Percentiles rank a stretch among this genome's conserved stretches.
Conservation (phyloP, 2,329 filamentous ascomycete genomes). For the Rhynchosporium agropyri region DNA sequence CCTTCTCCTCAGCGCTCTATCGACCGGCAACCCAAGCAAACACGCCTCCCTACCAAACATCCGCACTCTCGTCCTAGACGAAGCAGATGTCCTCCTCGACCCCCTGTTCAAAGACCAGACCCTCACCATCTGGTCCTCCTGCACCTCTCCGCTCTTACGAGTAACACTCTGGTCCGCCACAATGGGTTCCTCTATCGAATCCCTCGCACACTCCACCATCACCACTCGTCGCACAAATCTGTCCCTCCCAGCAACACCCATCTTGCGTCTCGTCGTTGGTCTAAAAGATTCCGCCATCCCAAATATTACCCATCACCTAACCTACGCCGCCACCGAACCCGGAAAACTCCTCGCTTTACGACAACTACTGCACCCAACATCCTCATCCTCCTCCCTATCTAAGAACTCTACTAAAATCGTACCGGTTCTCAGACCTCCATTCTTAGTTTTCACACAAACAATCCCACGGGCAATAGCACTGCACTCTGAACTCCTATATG, state of each 20-base stretch:
- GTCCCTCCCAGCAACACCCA: constrained; percentile 44
- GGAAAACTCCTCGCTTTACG: constrained; percentile 91
- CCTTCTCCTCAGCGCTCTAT: constrained; percentile 74
- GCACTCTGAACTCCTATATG: constrained; percentile 88
- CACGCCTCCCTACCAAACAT: constrained; percentile 65
- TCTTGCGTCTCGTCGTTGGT: constrained; percentile 89
- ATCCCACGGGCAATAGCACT: constrained; percentile 88
- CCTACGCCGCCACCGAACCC: constrained; percentile 89
- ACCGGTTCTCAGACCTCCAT: constrained; percentile 71
- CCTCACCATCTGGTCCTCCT: constrained; percentile 78
- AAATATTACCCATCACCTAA: constrained; percentile 85
- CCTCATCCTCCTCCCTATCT: constrained; percentile 48
- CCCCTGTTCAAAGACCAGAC: constrained; percentile 90
- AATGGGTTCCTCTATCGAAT: constrained; percentile 91
- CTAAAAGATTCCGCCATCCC: constrained; percentile 95
- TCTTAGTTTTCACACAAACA: constrained; percentile 95
- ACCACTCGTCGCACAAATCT: constrained; percentile 52
- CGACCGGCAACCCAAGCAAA: constrained; percentile 46
- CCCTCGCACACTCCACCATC: constrained; percentile 71
- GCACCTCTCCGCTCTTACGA: constrained; percentile 68
- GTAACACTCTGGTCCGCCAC: constrained; percentile 94
- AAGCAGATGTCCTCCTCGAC: constrained; percentile 93
- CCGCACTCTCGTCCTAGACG: constrained; percentile 78
- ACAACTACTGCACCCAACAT: constrained; percentile 80
- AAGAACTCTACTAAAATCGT: too few species aligned